These are phyloP conservation scores for Yamadazyma phyllophila DNA, from an alignment of 805 yeast genomes.

Conservation along the genomic window DNA sequence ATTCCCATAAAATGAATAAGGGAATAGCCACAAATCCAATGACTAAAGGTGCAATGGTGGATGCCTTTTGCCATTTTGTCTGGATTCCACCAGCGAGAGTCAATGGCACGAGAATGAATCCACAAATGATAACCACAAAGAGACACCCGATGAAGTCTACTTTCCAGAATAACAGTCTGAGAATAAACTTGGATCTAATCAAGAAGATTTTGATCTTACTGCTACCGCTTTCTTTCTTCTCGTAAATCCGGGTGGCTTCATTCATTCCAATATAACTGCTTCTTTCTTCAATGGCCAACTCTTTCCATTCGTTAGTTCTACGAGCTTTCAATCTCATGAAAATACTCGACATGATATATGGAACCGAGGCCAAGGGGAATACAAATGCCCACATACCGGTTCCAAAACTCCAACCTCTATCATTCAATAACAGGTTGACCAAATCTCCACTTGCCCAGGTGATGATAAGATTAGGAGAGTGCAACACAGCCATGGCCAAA, in stretches of 20 bases:
- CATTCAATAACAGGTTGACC: slow-evolving; percentile 33
- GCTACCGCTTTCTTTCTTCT: not conserved
- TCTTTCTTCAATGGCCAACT: slow-evolving; percentile 27
- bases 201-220: not conserved
- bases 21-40: slow-evolving; percentile 64
- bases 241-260: not conserved
- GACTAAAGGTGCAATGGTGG: slow-evolving; percentile 66
- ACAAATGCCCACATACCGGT: slow-evolving; percentile 80
- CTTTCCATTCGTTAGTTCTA: slow-evolving; percentile 50
- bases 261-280: slow-evolving; percentile 29
- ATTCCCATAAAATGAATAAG: slow-evolving; percentile 56
- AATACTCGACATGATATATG: slow-evolving; percentile 50
- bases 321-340: slow-evolving; percentile 58
- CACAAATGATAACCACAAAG: slow-evolving; percentile 53
- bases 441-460: slow-evolving; percentile 75
- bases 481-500: slow-evolving; percentile 59
- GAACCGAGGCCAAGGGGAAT: slow-evolving; percentile 62
- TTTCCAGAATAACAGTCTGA: slow-evolving; percentile 51
- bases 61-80: slow-evolving; percentile 52
- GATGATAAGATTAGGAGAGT: slow-evolving; percentile 70
- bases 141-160: slow-evolving; percentile 64
- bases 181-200: slow-evolving; percentile 21
- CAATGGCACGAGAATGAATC: slow-evolving; percentile 67
- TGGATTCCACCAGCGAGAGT: slow-evolving; percentile 69
- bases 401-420: slow-evolving; percentile 64